Evolutionary conservation across 2,329 filamentous ascomycete species (phyloP).

Genomic region (Paecilomyces formosus): DNA sequence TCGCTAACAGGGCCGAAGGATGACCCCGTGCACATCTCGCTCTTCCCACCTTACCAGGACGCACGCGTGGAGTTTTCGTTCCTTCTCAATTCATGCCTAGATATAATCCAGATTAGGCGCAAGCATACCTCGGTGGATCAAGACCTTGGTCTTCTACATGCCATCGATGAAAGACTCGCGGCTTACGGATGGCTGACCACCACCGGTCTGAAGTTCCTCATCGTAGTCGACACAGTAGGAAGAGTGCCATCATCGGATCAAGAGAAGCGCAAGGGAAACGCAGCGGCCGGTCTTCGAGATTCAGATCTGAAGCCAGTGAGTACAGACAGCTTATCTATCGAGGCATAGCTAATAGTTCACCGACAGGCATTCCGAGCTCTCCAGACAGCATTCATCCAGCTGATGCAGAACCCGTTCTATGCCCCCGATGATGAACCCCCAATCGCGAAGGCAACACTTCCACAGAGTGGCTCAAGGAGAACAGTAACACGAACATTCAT

Average conservation of each 20-base stretch:
- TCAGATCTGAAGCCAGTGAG: constrained; percentile 77
- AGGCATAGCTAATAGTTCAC: neutral
- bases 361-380: constrained; percentile 74
- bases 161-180: constrained; percentile 84
- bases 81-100: constrained; percentile 81
- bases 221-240: constrained; percentile 85
- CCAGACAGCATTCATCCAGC: constrained; percentile 81
- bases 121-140: constrained; percentile 67
- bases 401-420: constrained; percentile 93
- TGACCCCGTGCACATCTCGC: constrained; percentile 87
- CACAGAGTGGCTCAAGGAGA: constrained; percentile 46
- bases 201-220: constrained; percentile 84
- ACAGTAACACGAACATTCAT: constrained; percentile 78
- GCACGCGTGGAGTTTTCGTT: constrained; percentile 76
- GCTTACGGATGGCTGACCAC: constrained; percentile 97
- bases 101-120: constrained; percentile 83
- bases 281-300: constrained; percentile 64
- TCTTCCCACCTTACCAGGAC: constrained; percentile 70
- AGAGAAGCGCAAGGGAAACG: constrained; percentile 24
- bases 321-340: constrained; percentile 6
- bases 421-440: constrained; percentile 76
- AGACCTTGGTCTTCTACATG: constrained; percentile 86
- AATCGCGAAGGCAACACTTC: constrained; percentile 39
- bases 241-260: constrained; percentile 38
- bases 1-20: constrained; percentile 52